Percentiles rank a stretch among this genome's conserved stretches.
Conservation (phyloP, 1,139 yeast species). For the Zygosaccharomyces sapae region DNA sequence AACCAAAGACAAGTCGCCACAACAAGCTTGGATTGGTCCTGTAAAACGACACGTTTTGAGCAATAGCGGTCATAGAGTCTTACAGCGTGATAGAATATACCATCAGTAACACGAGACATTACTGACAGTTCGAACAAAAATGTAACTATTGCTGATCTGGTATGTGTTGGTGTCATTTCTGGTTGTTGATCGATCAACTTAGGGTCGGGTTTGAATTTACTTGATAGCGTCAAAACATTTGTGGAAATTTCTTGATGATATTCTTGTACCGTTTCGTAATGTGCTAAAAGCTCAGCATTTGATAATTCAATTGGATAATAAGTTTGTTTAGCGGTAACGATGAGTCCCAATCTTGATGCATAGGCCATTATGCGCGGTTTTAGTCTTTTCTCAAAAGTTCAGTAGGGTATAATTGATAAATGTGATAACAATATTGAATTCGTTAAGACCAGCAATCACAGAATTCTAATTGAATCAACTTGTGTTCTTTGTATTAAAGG, state of each 20-base stretch:
- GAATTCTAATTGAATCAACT: not conserved
- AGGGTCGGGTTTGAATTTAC: constrained; percentile 46
- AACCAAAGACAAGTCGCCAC: constrained; percentile 66
- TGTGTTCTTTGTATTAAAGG: not conserved
- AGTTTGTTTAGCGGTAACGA: constrained; percentile 38
- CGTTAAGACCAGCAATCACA: not conserved
- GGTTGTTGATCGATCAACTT: constrained; percentile 61
- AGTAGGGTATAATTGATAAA: constrained; percentile 1
- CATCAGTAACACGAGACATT: constrained; percentile 55
- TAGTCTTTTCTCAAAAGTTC: constrained; percentile 1
- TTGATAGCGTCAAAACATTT: constrained; percentile 40
- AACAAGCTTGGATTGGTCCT: constrained; percentile 59
- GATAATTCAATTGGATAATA: constrained; percentile 50
- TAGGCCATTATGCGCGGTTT: constrained; percentile 9
- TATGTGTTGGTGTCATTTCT: constrained; percentile 48
- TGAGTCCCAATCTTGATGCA: constrained; percentile 32
- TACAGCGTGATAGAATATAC: constrained; percentile 56
- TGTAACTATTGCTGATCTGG: constrained; percentile 51
- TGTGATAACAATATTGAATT: not conserved
- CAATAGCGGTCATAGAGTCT: constrained; percentile 63
- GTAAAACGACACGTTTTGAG: constrained; percentile 56
- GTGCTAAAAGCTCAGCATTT: constrained; percentile 47
- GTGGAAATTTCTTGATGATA: constrained; percentile 51
- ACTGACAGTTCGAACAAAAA: constrained; percentile 54
- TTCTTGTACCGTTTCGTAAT: constrained; percentile 46